A percentile compares a stretch with the other conserved stretches of the same genome.
Evolutionary conservation across 1,284 basidiomycete species (phyloP).

Genomic region (Phenoliferia sp.): DNA sequence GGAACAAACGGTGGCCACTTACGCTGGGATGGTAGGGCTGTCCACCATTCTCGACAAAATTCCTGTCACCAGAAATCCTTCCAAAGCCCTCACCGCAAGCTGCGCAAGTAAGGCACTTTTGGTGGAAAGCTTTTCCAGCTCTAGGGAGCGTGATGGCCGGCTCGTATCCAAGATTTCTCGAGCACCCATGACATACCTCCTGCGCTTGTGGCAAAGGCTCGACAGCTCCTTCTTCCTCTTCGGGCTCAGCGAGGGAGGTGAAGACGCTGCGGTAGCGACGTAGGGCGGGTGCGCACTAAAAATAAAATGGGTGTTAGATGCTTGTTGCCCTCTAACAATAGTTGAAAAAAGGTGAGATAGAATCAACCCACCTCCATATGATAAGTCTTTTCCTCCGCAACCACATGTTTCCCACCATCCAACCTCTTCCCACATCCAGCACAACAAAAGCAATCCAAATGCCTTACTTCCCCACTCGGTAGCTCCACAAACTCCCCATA

Average conservation of each 20-base stretch:
- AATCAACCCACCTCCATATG: constrained; percentile 18
- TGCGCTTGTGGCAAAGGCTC: background rate
- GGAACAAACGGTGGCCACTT: background rate
- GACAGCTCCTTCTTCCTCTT: background rate
- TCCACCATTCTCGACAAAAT: constrained; percentile 17
- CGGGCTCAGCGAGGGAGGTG: constrained; percentile 14
- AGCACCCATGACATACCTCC: constrained; percentile 10
- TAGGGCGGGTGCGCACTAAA: constrained; percentile 20
- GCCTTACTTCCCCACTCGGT: constrained; percentile 4
- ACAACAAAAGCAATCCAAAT: constrained; percentile 54
- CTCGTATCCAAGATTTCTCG: constrained; percentile 1
- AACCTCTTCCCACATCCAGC: constrained; percentile 60
- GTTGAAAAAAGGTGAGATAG: background rate
- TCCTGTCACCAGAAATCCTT: background rate
- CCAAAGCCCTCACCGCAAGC: constrained; percentile 5
- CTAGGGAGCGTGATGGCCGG: constrained; percentile 13
- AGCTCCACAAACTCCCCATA: constrained; percentile 20
- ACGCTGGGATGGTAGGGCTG: constrained; percentile 18
- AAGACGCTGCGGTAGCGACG: constrained; percentile 9
- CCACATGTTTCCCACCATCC: constrained; percentile 14
- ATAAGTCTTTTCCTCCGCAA: constrained; percentile 12
- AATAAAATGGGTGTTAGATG: background rate
- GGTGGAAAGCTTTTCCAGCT: constrained; percentile 14
- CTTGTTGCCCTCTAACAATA: no score
- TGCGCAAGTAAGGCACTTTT: constrained; percentile 16